Conservation (phyloP, 1,284 basidiomycete species). For the Ceratobasidium sp. region DNA sequence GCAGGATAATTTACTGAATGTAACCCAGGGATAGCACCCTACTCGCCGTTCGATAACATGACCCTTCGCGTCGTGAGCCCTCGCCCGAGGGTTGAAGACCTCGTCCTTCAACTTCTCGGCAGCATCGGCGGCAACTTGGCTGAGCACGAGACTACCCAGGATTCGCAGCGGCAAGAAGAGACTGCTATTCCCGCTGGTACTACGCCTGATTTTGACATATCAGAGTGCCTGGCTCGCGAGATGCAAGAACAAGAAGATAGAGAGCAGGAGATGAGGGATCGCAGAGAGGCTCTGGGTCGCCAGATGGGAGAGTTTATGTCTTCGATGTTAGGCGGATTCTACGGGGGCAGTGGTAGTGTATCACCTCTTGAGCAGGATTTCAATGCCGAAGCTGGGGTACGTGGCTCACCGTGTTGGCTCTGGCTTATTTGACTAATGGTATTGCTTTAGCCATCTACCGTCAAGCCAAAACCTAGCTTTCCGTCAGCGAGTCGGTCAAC, state of each 20-base stretch:
- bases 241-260: slow-evolving; percentile 35
- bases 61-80: slow-evolving; percentile 23
- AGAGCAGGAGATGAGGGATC: slow-evolving; percentile 31
- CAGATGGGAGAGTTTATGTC: slow-evolving; percentile 34
- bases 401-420: not conserved
- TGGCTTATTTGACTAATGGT: not conserved
- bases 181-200: not conserved
- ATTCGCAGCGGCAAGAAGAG: not conserved
- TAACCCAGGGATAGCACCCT: not conserved
- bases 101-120: slow-evolving; percentile 24
- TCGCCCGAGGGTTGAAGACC: slow-evolving; percentile 23
- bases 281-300: not conserved
- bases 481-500: not conserved
- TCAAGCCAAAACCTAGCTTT: slow-evolving; percentile 11
- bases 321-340: not conserved
- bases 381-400: slow-evolving; percentile 35
- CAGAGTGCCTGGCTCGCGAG: slow-evolving; percentile 38
- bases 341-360: not conserved
- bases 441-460: slow-evolving; percentile 8
- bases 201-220: slow-evolving; percentile 24
- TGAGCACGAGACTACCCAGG: not conserved
- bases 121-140: not conserved
- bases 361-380: not conserved
- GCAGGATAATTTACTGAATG: not conserved
- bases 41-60: slow-evolving; percentile 28